Conservation (phyloP, 805 yeast species). For the Candida oleophila region DNA sequence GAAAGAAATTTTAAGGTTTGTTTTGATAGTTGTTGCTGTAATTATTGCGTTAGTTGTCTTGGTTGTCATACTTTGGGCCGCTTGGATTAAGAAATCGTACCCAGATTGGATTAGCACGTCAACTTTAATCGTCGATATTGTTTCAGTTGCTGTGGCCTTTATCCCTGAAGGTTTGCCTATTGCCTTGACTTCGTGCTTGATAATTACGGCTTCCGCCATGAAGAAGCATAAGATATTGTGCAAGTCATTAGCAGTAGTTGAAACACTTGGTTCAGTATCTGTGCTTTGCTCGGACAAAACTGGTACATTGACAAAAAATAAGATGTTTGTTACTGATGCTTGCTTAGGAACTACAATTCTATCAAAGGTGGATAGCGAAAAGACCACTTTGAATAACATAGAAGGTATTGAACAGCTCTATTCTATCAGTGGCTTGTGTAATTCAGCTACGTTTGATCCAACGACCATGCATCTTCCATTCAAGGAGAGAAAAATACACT, state of each 20-base stretch:
- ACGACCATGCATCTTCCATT: conserved; percentile 4
- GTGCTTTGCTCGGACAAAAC: conserved; percentile 45
- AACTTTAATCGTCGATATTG: conserved; percentile 40
- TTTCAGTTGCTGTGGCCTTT: conserved; percentile 48
- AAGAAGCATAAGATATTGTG: conserved; percentile 43
- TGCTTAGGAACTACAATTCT: conserved; percentile 13
- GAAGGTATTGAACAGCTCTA: conserved; percentile 11
- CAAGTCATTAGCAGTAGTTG: conserved; percentile 47
- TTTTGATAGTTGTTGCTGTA: conserved; percentile 21
- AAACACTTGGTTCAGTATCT: conserved; percentile 57
- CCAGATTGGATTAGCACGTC: conserved; percentile 44
- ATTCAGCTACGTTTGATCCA: conserved; percentile 26
- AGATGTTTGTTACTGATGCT: conserved; percentile 40
- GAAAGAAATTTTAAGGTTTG: conserved; percentile 38
- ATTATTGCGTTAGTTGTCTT: conserved; percentile 28
- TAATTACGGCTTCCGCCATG: conserved; percentile 50
- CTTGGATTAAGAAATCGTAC: conserved; percentile 37
- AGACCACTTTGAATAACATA: conserved; percentile 12
- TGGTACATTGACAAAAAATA: conserved; percentile 50
- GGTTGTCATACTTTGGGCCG: conserved; percentile 41
- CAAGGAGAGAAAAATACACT: conserved; percentile 25
- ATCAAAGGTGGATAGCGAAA: conserved; percentile 11
- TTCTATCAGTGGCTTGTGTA: conserved; percentile 33
- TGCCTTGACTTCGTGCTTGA: conserved; percentile 50
- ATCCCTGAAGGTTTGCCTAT: conserved; percentile 53